These are phyloP conservation scores for Caryopteris hybrid DNA, from an alignment of 305 asterid genomes.

Conservation along the genomic window DNA sequence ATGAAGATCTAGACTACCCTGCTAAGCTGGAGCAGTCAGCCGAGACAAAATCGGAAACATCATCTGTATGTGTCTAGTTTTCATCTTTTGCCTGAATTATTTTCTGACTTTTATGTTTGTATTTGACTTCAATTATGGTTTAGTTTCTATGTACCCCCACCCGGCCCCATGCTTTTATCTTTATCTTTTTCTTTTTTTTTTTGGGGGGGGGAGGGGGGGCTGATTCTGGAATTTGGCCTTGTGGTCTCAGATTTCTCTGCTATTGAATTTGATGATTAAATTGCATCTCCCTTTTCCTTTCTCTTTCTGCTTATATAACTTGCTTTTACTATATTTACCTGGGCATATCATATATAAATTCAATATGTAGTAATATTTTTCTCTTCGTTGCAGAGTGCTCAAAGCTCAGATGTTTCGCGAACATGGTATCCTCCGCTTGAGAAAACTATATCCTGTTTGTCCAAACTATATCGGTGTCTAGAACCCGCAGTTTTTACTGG, in stretches of 20 bases:
- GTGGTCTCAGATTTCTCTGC: neutral
- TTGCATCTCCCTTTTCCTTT: neutral
- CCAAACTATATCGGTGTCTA: constrained; percentile 84
- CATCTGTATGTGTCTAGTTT: constrained; percentile 53
- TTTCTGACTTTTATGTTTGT: constrained; percentile 15
- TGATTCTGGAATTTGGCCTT: neutral
- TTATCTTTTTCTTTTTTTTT: neutral
- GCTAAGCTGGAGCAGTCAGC: constrained; percentile 78
- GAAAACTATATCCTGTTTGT: constrained; percentile 91
- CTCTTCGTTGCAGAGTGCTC: constrained; percentile 57
- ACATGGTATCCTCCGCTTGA: constrained; percentile 98
- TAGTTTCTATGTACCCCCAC: neutral
- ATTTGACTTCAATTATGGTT: neutral
- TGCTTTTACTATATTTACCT: neutral
- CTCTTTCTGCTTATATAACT: constrained; percentile 11
- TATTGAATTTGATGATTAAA: neutral
- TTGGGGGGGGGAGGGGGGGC: neutral
- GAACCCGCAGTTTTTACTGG: constrained; percentile 94
- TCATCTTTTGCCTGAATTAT: constrained; percentile 2
- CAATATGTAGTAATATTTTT: constrained; percentile 13
- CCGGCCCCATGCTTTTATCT: too few relatives aligned
- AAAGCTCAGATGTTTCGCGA: constrained; percentile 60
- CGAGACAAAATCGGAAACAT: constrained; percentile 50
- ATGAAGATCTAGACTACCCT: constrained; percentile 91
- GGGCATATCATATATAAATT: neutral